A percentile compares a stretch with the other conserved stretches of the same genome.
Evolutionary conservation across 2,329 filamentous ascomycete genomes (phyloP).

Genomic region (Fusarium anthophilum): DNA sequence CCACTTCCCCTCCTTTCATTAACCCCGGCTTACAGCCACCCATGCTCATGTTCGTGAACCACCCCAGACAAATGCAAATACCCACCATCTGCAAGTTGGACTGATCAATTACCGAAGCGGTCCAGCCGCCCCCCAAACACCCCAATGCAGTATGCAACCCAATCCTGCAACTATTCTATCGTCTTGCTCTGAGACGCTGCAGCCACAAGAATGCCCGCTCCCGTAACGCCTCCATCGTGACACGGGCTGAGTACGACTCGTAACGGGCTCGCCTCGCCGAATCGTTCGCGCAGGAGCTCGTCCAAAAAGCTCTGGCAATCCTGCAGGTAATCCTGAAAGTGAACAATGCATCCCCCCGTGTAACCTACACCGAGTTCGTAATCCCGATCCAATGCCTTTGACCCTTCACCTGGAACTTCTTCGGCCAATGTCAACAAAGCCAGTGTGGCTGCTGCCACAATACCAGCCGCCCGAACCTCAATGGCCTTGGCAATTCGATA

Average conservation of each 20-base stretch:
- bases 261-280: conserved; percentile 46
- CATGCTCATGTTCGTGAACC: conserved; percentile 10
- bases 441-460: conserved; percentile 77
- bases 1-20: conserved; percentile 19
- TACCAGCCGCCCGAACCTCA: conserved; percentile 75
- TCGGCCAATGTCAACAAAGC: conserved; percentile 75
- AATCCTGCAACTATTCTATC: conserved; percentile 40
- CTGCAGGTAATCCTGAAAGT: conserved; percentile 77
- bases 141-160: conserved; percentile 27
- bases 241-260: conserved; percentile 63
- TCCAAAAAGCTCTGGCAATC: conserved; percentile 78
- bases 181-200: conserved; percentile 50
- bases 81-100: conserved; percentile 20
- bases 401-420: conserved; percentile 62
- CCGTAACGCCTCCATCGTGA: conserved; percentile 69
- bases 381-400: conserved; percentile 27
- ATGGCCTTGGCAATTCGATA: conserved; percentile 76
- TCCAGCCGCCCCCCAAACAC: conserved; percentile 29
- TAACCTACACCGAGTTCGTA: conserved; percentile 78
- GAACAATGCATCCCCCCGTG: conserved; percentile 82
- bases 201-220: conserved; percentile 68
- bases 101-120: conserved; percentile 34
- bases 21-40: conserved; percentile 20
- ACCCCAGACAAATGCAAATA: conserved; percentile 3
- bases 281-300: conserved; percentile 51